These are phyloP conservation scores for Strigomonas galati DNA, from an alignment of 208 protist species.

Conservation along the genomic window DNA sequence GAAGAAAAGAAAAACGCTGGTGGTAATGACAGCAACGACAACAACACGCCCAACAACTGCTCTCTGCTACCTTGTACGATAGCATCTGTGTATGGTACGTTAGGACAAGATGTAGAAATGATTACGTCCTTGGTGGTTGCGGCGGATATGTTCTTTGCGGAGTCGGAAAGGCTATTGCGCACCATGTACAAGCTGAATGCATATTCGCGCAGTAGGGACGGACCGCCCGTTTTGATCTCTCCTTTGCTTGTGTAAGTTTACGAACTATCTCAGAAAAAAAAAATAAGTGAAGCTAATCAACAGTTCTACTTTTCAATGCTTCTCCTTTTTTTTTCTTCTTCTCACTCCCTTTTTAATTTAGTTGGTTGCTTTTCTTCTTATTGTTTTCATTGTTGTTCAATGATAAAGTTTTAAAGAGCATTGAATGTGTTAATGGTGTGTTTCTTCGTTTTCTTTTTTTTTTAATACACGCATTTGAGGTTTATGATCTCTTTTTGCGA, in stretches of 20 bases:
- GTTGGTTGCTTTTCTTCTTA: neutral
- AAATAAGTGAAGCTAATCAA: neutral
- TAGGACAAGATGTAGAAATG: conserved; percentile 59
- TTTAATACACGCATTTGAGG: neutral
- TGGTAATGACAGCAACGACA: too few species aligned
- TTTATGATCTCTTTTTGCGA: neutral
- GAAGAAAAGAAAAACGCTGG: too few species aligned
- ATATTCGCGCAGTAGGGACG: neutral
- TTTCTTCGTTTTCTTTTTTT: neutral
- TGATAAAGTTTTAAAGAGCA: neutral
- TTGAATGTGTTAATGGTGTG: neutral
- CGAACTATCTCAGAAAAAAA: too few species aligned
- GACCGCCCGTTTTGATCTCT: too few species aligned
- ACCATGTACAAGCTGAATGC: conserved; percentile 47
- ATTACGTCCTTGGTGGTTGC: conserved; percentile 52
- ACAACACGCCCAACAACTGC: too few species aligned
- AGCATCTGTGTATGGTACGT: too few species aligned
- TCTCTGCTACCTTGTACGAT: too few species aligned
- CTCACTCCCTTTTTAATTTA: neutral
- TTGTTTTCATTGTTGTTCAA: neutral
- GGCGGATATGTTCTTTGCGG: conserved; percentile 56
- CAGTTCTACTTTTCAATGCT: neutral
- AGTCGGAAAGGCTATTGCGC: conserved; percentile 44
- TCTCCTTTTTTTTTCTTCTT: conserved; percentile 1
- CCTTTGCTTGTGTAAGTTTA: too few species aligned